Evolutionary conservation across 306 rosid genomes (phyloP).

Genomic region (Dalbergia cochinchinensis): DNA sequence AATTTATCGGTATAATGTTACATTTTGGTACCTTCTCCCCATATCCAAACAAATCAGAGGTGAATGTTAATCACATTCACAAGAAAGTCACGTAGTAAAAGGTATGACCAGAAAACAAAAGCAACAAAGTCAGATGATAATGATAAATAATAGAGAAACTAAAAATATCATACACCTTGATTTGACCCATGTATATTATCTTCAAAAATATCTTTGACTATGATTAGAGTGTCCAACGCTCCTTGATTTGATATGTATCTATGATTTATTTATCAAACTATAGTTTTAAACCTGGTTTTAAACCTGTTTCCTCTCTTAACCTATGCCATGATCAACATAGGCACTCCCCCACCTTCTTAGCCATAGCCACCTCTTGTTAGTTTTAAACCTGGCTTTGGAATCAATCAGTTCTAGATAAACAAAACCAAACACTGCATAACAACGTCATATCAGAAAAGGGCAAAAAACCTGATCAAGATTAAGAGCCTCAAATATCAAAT

Average conservation of each 20-base stretch:
- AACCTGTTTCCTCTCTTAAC: background rate
- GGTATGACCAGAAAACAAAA: background rate
- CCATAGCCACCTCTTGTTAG: constrained; percentile 51
- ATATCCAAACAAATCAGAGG: constrained; percentile 11
- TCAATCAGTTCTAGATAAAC: background rate
- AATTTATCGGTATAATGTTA: background rate
- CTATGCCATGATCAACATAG: constrained; percentile 44
- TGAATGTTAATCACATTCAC: constrained; percentile 8
- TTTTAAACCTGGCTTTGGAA: background rate
- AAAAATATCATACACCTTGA: background rate
- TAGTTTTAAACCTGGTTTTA: too few relatives aligned
- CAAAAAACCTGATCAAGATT: background rate
- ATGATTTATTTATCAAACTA: background rate
- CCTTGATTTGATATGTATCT: constrained; percentile 14
- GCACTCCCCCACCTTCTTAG: constrained; percentile 44
- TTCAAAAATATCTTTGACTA: background rate
- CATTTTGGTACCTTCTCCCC: background rate
- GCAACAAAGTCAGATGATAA: background rate
- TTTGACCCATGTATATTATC: background rate
- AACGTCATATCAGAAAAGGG: background rate
- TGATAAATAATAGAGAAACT: background rate
- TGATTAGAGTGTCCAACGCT: constrained; percentile 8
- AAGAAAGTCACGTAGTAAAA: background rate
- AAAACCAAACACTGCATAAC: background rate
- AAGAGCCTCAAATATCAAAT: background rate